phyloP scores from a whole-genome alignment of 495 filamentous ascomycete species.

The Neurospora tetrasperma region DNA sequence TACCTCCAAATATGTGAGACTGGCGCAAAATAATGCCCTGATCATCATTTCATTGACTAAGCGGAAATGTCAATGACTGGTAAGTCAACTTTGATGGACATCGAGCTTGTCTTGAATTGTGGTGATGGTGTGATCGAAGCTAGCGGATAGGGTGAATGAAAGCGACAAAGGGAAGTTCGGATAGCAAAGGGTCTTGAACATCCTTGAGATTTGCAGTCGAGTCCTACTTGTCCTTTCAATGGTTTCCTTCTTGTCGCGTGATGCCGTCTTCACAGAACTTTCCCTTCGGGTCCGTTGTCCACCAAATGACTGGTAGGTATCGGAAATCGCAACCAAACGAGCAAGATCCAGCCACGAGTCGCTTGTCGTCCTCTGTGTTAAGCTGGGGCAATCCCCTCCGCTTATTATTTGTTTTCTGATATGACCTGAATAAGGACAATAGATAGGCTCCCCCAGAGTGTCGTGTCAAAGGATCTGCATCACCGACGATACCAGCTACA shows the following conservation, averaged over 20 bases:
- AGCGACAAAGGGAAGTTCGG: not conserved
- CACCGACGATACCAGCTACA: not conserved
- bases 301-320: not conserved
- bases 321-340: too few relatives aligned
- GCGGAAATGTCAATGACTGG: not conserved
- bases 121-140: not conserved
- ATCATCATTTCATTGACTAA: not conserved
- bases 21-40: too few relatives aligned
- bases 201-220: too few relatives aligned
- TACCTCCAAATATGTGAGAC: too few relatives aligned
- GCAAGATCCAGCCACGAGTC: not conserved
- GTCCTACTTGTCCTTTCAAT: too few relatives aligned
- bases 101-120: not conserved
- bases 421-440: not conserved
- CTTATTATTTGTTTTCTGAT: too few relatives aligned
- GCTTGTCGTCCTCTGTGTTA: not conserved
- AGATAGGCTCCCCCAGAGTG: not conserved
- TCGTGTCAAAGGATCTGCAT: not conserved
- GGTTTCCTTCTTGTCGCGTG: too few relatives aligned
- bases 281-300: not conserved
- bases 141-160: not conserved
- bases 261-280: not conserved
- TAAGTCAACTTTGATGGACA: not conserved
- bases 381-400: not conserved
- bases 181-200: too few relatives aligned